A percentile compares a stretch with the other conserved stretches of the same genome.
Evolutionary conservation across 257 asterid species (phyloP).

Genomic region (Solanum boliviense): DNA sequence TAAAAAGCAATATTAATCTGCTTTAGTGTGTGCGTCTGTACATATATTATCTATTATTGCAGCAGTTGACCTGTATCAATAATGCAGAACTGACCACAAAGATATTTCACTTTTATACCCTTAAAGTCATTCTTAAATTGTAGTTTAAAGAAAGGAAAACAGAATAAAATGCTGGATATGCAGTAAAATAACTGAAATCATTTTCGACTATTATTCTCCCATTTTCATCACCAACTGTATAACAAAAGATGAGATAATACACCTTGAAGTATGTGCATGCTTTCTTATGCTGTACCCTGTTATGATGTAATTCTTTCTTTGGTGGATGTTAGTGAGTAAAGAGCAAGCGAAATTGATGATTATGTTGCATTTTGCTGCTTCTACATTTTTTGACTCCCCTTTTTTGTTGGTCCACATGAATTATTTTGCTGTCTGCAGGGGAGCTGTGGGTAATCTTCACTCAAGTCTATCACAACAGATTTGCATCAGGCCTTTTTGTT

Average conservation of each 20-base stretch:
- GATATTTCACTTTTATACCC: background rate
- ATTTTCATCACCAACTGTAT: background rate
- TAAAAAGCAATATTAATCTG: background rate
- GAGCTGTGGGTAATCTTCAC: slow-evolving; percentile 15
- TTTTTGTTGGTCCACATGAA: slow-evolving; percentile 4
- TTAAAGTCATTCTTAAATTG: background rate
- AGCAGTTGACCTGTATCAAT: background rate
- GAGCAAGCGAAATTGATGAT: background rate
- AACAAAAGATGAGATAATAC: background rate
- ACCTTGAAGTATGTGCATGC: background rate
- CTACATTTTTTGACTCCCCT: background rate
- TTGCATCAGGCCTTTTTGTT: slow-evolving; percentile 59
- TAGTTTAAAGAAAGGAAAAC: background rate
- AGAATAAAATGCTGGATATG: background rate
- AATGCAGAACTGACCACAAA: background rate
- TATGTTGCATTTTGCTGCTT: background rate
- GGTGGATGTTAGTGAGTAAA: background rate
- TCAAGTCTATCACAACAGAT: slow-evolving; percentile 25
- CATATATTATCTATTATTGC: background rate
- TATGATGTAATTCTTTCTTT: background rate
- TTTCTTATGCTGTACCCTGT: background rate
- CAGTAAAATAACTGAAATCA: background rate
- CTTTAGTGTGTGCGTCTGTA: background rate
- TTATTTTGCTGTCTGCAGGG: slow-evolving; percentile 27
- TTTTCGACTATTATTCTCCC: background rate